phyloP scores from a whole-genome alignment of 2,329 filamentous ascomycete genomes.

The Neonectria sp. region DNA sequence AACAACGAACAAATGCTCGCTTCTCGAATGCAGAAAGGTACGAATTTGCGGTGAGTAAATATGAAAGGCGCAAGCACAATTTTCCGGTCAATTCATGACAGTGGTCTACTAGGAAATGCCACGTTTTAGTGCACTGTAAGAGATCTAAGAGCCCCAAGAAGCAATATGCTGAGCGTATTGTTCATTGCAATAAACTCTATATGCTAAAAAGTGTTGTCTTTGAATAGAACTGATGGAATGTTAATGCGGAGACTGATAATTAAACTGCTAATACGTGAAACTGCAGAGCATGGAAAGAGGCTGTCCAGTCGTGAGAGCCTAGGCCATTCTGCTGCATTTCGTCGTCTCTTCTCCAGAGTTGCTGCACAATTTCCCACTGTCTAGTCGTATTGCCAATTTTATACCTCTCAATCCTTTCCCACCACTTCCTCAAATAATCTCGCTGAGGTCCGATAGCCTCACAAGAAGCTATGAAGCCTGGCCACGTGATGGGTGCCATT shows the following conservation, averaged over 20 bases:
- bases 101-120: too few species aligned
- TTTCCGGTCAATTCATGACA: too few species aligned
- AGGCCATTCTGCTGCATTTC: slow-evolving; percentile 13
- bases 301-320: slow-evolving; percentile 8
- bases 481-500: slow-evolving; percentile 19
- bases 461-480: slow-evolving; percentile 26
- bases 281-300: slow-evolving; percentile 1
- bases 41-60: too few species aligned
- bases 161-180: too few species aligned
- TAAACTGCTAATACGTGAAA: slow-evolving; percentile 21
- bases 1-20: too few species aligned
- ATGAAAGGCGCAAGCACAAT: too few species aligned
- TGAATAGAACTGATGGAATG: too few species aligned
- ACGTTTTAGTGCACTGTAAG: too few species aligned
- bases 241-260: not conserved
- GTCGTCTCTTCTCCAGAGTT: slow-evolving; percentile 27
- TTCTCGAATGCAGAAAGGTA: too few species aligned
- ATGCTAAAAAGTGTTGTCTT: too few species aligned
- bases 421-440: slow-evolving; percentile 24
- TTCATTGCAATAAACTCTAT: too few species aligned
- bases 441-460: slow-evolving; percentile 14
- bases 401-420: slow-evolving; percentile 25
- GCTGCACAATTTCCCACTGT: slow-evolving; percentile 30
- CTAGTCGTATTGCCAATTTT: slow-evolving; percentile 27
- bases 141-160: too few species aligned